Conservation (phyloP, 2,329 filamentous ascomycete species). For the Aotearoamyces nothofagi region DNA sequence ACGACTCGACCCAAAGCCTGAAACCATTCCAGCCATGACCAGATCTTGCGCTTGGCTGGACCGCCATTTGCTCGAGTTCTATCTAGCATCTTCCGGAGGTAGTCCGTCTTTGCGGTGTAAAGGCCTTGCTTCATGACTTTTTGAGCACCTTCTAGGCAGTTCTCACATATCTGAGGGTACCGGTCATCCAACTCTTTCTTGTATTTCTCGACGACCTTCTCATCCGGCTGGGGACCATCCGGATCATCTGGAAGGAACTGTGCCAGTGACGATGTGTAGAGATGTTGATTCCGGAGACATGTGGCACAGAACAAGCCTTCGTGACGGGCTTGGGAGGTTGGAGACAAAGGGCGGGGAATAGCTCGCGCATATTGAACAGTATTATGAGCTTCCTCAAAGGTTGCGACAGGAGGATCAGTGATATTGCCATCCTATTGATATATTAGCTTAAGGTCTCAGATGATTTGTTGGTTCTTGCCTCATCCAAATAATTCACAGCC, state of each 20-base stretch:
- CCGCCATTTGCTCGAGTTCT: conserved; percentile 34
- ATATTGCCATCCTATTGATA: conserved; percentile 62
- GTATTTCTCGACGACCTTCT: conserved; percentile 54
- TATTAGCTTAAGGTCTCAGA: no score
- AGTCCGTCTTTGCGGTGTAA: conserved; percentile 46
- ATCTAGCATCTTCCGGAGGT: conserved; percentile 39
- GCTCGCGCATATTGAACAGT: conserved; percentile 29
- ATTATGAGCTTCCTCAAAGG: conserved; percentile 30
- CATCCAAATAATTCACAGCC: conserved; percentile 76
- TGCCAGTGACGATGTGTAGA: conserved; percentile 61
- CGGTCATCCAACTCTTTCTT: conserved; percentile 59
- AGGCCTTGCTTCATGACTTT: conserved; percentile 52
- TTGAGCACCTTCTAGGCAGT: conserved; percentile 63
- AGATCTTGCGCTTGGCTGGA: conserved; percentile 17
- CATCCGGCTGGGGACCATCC: conserved; percentile 44
- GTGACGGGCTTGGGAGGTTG: conserved; percentile 17
- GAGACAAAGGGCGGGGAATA: conserved; percentile 22
- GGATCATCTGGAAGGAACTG: conserved; percentile 63
- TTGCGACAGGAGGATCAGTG: conserved; percentile 62
- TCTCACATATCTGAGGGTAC: conserved; percentile 78
- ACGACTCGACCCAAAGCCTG: conserved; percentile 7
- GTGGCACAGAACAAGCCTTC: conserved; percentile 48
- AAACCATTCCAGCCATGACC: conserved; percentile 3
- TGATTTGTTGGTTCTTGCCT: no score
- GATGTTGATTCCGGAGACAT: conserved; percentile 79